Base-by-base conservation (phyloP, 1,284 basidiomycete genomes). In the Rhodotorula sp. region DNA sequence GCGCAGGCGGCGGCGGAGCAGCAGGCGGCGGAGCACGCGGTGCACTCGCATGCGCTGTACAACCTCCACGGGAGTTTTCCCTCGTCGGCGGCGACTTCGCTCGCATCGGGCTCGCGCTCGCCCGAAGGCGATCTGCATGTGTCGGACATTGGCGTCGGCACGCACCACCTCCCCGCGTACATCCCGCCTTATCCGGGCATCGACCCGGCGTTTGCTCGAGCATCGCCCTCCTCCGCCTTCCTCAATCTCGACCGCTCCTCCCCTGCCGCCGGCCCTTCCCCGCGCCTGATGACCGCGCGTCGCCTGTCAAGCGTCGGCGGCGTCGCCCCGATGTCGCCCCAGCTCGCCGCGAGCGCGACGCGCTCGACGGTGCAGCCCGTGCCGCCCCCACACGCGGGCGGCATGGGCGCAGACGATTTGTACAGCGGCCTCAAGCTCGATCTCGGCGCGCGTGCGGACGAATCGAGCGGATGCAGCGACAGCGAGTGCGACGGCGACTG, bases 401-500 rank as follows among this genome's bases (percentile, higher is more conserved):
- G 50, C 36, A 25, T 13, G 27, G 32, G 37, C 29, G 46, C 48
- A 27, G 27, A 15, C 34, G 34, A 29, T 8, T 10, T 13, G 46
- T 51, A 25, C 36, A 50, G n/a, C 36, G 59, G 58, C 3, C 37
- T 67, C 32, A 36, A 55, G 25, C 32, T 67, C 29, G 44, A 34
- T 4, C 37, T 66, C 41, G 56, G 56, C 39, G 55, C n/a, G 27
- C 27, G 27, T 8, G 57, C 51, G 57, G 60, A 62, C 46, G 60
- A 56, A 34, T 55, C 62, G 39, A 22, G 32, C 55, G 64, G 58
- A 39, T 54, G 48, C 50, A 58, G 56, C 36, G 32, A 58, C 36
- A 39, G 36, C 39, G 67, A 68, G 50, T 68, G 61, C 56, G 67
- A 63, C 19, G 61, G 56, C 39, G 67, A 68, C 50, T 64, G 61